Conservation (phyloP, 208 protist genomes). For the Wallacemonas rigidus region DNA sequence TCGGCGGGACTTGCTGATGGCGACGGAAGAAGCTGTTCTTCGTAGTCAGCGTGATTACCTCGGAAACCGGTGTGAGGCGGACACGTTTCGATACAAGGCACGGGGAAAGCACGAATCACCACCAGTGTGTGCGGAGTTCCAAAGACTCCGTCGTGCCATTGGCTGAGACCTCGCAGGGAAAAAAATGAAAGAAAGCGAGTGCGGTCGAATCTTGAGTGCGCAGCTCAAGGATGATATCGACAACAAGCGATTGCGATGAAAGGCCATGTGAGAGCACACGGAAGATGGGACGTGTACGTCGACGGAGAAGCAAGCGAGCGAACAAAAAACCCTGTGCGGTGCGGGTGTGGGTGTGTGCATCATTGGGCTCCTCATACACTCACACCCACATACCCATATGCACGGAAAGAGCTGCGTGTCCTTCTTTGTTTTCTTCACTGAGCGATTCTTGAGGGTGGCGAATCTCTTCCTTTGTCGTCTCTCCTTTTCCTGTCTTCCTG, state of each 20-base stretch:
- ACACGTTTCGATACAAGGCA: constrained; percentile 67
- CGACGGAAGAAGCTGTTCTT: constrained; percentile 69
- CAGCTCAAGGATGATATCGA: neutral
- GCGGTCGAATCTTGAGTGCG: neutral
- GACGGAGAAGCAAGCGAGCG: too few relatives aligned
- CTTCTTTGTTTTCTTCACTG: too few relatives aligned
- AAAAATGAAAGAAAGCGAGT: constrained; percentile 9
- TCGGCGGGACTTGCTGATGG: constrained; percentile 33
- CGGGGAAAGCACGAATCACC: constrained; percentile 66
- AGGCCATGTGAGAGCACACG: neutral
- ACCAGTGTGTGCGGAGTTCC: constrained; percentile 57
- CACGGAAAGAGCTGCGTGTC: too few relatives aligned
- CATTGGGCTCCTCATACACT: too few relatives aligned
- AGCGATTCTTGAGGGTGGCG: too few relatives aligned
- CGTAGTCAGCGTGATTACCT: constrained; percentile 67
- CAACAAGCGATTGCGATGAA: neutral
- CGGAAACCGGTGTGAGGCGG: constrained; percentile 77
- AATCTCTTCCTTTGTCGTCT: too few relatives aligned
- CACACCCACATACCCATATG: too few relatives aligned
- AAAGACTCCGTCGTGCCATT: constrained; percentile 44
- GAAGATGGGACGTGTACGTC: too few relatives aligned
- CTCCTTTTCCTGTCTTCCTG: too few relatives aligned
- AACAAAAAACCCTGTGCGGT: too few relatives aligned
- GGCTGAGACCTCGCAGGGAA: constrained; percentile 18
- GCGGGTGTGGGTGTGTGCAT: too few relatives aligned